phyloP scores from a whole-genome alignment of 129 eudicot genomes.

The Pulicaria dysenterica region DNA sequence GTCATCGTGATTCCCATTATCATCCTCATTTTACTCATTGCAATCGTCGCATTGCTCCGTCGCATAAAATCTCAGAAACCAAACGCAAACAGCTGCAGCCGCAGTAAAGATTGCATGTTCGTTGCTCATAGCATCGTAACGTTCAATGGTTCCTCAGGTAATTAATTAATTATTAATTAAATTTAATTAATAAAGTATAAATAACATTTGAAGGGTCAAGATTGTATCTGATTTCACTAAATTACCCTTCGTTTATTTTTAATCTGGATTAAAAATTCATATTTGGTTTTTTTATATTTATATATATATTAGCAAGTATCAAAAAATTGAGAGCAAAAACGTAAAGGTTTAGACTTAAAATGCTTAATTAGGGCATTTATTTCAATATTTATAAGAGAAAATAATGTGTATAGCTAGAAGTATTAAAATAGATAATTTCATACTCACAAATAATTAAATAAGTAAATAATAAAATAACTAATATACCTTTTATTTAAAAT shows the following conservation, averaged over 20 bases:
- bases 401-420: too few relatives aligned
- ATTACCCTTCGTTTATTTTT: neutral
- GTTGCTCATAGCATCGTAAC: slow-evolving; percentile 56
- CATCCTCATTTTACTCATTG: slow-evolving; percentile 52
- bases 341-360: too few relatives aligned
- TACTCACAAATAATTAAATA: too few relatives aligned
- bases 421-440: too few relatives aligned
- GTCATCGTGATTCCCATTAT: slow-evolving; percentile 50
- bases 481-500: too few relatives aligned
- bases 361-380: too few relatives aligned
- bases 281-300: too few relatives aligned
- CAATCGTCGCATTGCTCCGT: slow-evolving; percentile 61
- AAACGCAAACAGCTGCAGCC: slow-evolving; percentile 25
- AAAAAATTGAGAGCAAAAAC: too few relatives aligned
- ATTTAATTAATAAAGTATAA: neutral
- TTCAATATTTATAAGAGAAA: too few relatives aligned
- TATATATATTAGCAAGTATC: too few relatives aligned
- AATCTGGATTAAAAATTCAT: too few relatives aligned
- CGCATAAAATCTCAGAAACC: slow-evolving; percentile 45
- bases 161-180: neutral
- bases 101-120: slow-evolving; percentile 55
- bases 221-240: neutral
- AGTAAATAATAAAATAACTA: too few relatives aligned
- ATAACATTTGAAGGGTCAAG: neutral
- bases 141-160: slow-evolving; percentile 63